A percentile compares a stretch with the other conserved stretches of the same genome.
Evolutionary conservation across 2,329 filamentous ascomycete genomes (phyloP).

Genomic region (Fusarium protoensiforme): DNA sequence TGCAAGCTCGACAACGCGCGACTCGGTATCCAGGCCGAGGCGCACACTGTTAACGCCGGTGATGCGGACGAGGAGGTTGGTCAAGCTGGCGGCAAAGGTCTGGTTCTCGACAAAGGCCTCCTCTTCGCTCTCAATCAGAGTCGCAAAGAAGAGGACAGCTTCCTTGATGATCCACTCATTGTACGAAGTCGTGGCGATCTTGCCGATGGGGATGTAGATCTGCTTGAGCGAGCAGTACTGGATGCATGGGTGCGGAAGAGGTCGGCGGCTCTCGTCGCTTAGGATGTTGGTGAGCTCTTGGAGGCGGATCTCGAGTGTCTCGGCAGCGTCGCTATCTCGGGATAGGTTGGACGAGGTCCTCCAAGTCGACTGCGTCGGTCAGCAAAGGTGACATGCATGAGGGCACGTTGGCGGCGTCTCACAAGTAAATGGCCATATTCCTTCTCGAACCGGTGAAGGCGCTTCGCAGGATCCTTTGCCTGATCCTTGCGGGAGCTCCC

Average conservation of each 20-base stretch:
- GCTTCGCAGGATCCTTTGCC: slow-evolving; percentile 71
- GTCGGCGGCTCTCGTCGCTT: slow-evolving; percentile 87
- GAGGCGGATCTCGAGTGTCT: slow-evolving; percentile 70
- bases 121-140: slow-evolving; percentile 94
- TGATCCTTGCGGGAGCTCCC: slow-evolving; percentile 67
- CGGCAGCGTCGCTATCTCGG: slow-evolving; percentile 69
- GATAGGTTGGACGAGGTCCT: slow-evolving; percentile 70
- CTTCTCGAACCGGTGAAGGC: slow-evolving; percentile 74
- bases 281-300: slow-evolving; percentile 78
- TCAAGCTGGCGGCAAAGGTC: slow-evolving; percentile 86
- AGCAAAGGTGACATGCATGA: slow-evolving; percentile 9
- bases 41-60: slow-evolving; percentile 78
- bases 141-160: slow-evolving; percentile 87
- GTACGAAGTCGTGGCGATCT: slow-evolving; percentile 86
- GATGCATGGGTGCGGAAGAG: slow-evolving; percentile 91
- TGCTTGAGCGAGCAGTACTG: slow-evolving; percentile 86
- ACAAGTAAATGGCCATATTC: slow-evolving; percentile 73
- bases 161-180: slow-evolving; percentile 89
- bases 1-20: slow-evolving; percentile 88
- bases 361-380: slow-evolving; percentile 62
- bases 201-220: slow-evolving; percentile 88
- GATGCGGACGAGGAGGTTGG: slow-evolving; percentile 85
- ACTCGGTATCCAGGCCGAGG: slow-evolving; percentile 84
- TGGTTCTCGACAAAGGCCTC: slow-evolving; percentile 92
- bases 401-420: slow-evolving; percentile 39